These are phyloP conservation scores for Citrullus mucosospermus DNA, from an alignment of 306 rosid species.

Conservation along the genomic window DNA sequence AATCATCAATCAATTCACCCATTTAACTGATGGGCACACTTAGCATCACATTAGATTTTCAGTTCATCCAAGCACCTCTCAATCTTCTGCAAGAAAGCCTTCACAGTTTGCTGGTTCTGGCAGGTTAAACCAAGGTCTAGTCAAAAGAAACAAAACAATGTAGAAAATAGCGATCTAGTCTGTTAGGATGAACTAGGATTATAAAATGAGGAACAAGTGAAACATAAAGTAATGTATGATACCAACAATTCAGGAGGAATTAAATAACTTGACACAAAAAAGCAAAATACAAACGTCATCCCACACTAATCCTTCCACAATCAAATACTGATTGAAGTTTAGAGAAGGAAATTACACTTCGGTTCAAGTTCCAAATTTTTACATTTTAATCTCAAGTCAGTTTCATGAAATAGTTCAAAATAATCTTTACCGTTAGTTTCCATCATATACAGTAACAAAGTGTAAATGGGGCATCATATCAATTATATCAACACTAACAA, in stretches of 20 bases:
- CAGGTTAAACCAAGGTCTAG: slow-evolving; percentile 9
- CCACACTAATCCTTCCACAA: background rate
- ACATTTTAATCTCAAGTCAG: background rate
- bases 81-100: slow-evolving; percentile 6
- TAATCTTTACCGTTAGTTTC: background rate
- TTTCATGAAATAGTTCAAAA: background rate
- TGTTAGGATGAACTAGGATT: slow-evolving; percentile 1
- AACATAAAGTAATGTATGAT: background rate
- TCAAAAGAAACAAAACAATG: slow-evolving; percentile 4
- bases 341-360: background rate
- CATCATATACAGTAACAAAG: background rate
- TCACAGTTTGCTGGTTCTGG: slow-evolving; percentile 9
- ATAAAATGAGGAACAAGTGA: background rate
- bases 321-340: background rate
- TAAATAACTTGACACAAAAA: background rate
- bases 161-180: background rate
- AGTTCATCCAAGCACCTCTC: slow-evolving; percentile 8
- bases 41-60: slow-evolving; percentile 3
- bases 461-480: background rate
- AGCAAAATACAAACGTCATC: background rate
- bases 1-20: slow-evolving; percentile 3
- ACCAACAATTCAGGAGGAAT: background rate
- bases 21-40: background rate
- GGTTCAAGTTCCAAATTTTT: background rate
- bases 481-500: background rate